A percentile compares a stretch with the other conserved stretches of the same genome.
Evolutionary conservation across 345 rosid genomes (phyloP).

Genomic region (rapeseed (Brassica napus)): Da-Ae NC_063449.1:21095501-21096000

Average conservation of each 20-base stretch:
- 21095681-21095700: constrained; percentile 1
- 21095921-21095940: background rate
- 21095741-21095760: background rate
- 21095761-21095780: background rate
- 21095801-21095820: background rate
- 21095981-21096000: background rate
- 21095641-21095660: too few species aligned
- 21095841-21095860: background rate
- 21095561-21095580: constrained; percentile 16
- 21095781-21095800: background rate
- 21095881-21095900: background rate
- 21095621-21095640: constrained; percentile 2
- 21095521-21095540: background rate
- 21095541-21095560: background rate
- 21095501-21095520: background rate
- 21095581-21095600: constrained; percentile 30
- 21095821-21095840: background rate
- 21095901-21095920: background rate
- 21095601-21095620: constrained; percentile 25
- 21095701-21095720: background rate
- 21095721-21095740: background rate
- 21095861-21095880: background rate
- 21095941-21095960: background rate
- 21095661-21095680: background rate
- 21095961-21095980: background rate